Evolutionary conservation across 768 basidiomycete species (phyloP), one percentile per base, ranked within the genome.

Genomic region (Mycena capillaripes): DNA sequence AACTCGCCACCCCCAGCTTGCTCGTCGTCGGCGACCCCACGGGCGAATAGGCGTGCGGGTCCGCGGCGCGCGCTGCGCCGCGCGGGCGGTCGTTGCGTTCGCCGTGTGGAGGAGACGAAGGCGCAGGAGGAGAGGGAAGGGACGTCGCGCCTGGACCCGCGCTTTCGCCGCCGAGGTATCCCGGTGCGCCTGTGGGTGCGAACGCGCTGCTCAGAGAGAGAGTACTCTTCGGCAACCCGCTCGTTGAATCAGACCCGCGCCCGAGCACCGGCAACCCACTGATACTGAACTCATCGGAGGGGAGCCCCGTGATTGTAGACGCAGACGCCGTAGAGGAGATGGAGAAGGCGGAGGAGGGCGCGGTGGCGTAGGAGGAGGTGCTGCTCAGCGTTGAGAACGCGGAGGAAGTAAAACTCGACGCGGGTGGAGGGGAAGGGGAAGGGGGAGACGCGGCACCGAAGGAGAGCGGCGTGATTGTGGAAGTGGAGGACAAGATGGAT

Each of bases 1-100:
- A n/a, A n/a, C n/a, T n/a, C n/a, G n/a, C n/a, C n/a, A n/a, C n/a
- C n/a, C n/a, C n/a, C n/a, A n/a, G n/a, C n/a, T n/a, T n/a, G n/a
- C n/a, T n/a, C n/a, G n/a, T n/a, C n/a, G 25, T 14, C 16, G 44
- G 32, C 29, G 56, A 40, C 48, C 17, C 21, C 4, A 21, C 12
- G 2, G 68, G 66, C 50, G 68, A 61, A 36, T 69, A 55, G 50
- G 68, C 61, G 53, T 71, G 69, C 63, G 69, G 69, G 44, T 71
- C 69, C 48, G 46, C 69, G 0, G 69, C 64, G 63, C 25, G 56
- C 57, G 30, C 36, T 36, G 69, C 69, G 4, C 69, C 69, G 19
- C 30, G 62, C 8, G 69, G 69, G 25, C 19, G 52, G 25, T 17
- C 46, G n/a, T n/a, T 7, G 57, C 38, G 48, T 8, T 30, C 29